Evolutionary conservation across 140 eudicot genomes (phyloP).

Genomic region (Bidens hawaiensis): DNA sequence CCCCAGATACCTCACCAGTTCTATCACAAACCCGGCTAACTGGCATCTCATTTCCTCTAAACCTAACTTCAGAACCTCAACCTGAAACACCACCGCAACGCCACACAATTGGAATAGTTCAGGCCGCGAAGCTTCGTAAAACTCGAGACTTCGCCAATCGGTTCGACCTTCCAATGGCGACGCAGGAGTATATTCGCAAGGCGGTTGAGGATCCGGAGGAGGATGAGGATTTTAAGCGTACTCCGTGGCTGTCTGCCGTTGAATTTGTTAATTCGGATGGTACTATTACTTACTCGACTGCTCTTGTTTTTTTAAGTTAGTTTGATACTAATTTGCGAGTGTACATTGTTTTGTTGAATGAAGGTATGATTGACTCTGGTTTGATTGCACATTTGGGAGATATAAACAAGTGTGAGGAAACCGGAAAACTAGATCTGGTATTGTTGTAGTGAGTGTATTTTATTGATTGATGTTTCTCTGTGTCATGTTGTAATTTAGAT

Average conservation of each 20-base stretch:
- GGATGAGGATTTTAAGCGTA: conserved; percentile 50
- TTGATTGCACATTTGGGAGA: conserved; percentile 35
- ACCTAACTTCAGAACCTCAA: not conserved
- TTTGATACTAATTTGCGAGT: not conserved
- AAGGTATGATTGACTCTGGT: conserved; percentile 33
- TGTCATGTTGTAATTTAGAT: not conserved
- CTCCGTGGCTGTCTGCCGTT: conserved; percentile 60
- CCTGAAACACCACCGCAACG: conserved; percentile 8
- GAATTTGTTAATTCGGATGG: conserved; percentile 30
- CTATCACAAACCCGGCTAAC: conserved; percentile 19
- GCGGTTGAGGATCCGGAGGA: conserved; percentile 44
- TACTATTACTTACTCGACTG: not conserved
- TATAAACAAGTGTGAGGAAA: conserved; percentile 29
- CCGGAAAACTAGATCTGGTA: conserved; percentile 57
- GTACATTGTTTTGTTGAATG: not conserved
- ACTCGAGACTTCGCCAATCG: conserved; percentile 16
- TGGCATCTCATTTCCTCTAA: not conserved
- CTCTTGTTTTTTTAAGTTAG: too few relatives aligned
- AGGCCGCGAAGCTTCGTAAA: conserved; percentile 60
- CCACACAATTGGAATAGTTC: conserved; percentile 47
- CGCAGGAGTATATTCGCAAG: conserved; percentile 63
- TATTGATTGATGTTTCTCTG: conserved; percentile 13
- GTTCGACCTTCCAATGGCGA: conserved; percentile 28
- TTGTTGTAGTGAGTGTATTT: not conserved
- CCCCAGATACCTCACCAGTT: conserved; percentile 12